These are phyloP conservation scores for Schizosaccharomyces octosporus DNA, from an alignment of 805 yeast species.

Conservation along the genomic window DNA sequence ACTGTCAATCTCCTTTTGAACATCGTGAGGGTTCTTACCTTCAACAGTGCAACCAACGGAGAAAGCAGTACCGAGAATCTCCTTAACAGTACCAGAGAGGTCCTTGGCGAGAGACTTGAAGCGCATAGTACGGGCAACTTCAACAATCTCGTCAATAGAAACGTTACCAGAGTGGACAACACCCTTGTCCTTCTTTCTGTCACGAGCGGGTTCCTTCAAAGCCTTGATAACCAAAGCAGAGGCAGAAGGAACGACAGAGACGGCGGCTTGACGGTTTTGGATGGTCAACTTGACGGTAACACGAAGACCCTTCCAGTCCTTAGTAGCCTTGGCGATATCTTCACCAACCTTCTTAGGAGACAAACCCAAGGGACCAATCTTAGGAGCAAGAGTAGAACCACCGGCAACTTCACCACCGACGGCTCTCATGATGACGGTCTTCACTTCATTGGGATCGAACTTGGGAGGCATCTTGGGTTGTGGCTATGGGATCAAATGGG, in stretches of 20 bases:
- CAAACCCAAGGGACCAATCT: slow-evolving; percentile 99
- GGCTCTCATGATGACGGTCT: slow-evolving; percentile 96
- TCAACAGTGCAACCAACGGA: slow-evolving; percentile 94
- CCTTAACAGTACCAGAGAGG: slow-evolving; percentile 92
- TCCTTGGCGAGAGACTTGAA: slow-evolving; percentile 94
- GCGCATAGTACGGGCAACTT: slow-evolving; percentile 92
- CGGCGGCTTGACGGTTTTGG: slow-evolving; percentile 98
- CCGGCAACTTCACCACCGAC: slow-evolving; percentile 99
- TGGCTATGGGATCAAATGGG: not conserved
- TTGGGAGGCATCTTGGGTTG: slow-evolving; percentile 2
- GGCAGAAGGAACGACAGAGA: slow-evolving; percentile 98
- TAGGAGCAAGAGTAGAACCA: slow-evolving; percentile 97
- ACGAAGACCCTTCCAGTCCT: slow-evolving; percentile 80
- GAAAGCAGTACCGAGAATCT: slow-evolving; percentile 98
- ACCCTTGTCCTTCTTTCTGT: slow-evolving; percentile 99
- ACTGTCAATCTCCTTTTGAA: slow-evolving; percentile 91
- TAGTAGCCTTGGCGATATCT: slow-evolving; percentile 99
- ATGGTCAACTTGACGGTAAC: slow-evolving; percentile 95
- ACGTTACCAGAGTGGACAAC: slow-evolving; percentile 98
- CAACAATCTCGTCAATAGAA: slow-evolving; percentile 85
- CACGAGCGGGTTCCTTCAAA: slow-evolving; percentile 98
- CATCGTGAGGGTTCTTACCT: slow-evolving; percentile 97
- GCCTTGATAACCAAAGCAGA: slow-evolving; percentile 97
- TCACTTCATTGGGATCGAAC: slow-evolving; percentile 96
- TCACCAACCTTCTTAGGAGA: slow-evolving; percentile 43